Evolutionary conservation across 2,329 filamentous ascomycete genomes (phyloP), one percentile per base, ranked within the genome.

Genomic region (Colletotrichum cereale): DNA sequence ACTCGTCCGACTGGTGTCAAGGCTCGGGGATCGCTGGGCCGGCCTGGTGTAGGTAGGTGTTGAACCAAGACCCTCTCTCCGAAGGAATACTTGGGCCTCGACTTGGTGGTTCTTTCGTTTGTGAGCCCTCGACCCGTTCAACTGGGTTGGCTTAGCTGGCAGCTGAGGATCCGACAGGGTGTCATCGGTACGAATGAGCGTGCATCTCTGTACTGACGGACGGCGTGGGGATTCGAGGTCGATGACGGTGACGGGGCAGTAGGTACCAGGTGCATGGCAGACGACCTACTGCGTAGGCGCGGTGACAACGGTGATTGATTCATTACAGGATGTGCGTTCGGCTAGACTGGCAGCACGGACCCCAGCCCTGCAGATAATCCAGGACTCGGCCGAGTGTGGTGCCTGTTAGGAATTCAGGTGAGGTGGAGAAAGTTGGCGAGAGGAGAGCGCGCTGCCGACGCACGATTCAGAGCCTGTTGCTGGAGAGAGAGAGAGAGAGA

Each of bases 331-430:
- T 63, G 58, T 48, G 68, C 62, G 53, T 38, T 63, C 68, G 53
- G 64, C 65, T 60, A 62, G 42, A 44, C 57, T 36, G 38, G 34
- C 34, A 34, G 52, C 31, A 36, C 31, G 5, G 5, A 36, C 53
- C 69, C 68, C 60, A 26, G 58, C 63, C 47, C 3, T 60, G 69
- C 52, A 69, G 58, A 64, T 72, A 71, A 69, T 72, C 69, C 69
- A 72, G 69, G 68, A 72, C 69, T 72, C 69, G 69, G 65, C 69
- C 69, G 69, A 72, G 60, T 72, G 60, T 72, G 69, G 60, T 60
- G 58, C 55, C 47, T 72, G 69, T 72, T 72, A 72, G 69, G 69
- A 72, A 72, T 72, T 72, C 69, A 72, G 69, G 69, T 72, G 65
- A 72, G 60, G 69, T 72, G 69, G 69, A 34, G 69, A 69, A 60